phyloP scores from a whole-genome alignment of 108 stramenopile species.

The Pseudonitzschia multiseries region DNA sequence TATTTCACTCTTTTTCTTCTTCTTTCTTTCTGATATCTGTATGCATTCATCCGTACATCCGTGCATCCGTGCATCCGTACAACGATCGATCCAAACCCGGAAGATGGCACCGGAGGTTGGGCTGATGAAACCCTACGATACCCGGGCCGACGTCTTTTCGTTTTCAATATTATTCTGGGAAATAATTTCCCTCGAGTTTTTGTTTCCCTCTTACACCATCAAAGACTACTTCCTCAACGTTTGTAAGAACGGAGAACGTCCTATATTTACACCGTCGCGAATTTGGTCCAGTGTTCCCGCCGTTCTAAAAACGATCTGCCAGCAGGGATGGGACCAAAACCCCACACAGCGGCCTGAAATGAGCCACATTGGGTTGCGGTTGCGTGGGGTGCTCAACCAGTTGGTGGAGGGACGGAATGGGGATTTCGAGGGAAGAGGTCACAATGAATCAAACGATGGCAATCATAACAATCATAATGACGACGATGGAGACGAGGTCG shows the following conservation, averaged over 20 bases:
- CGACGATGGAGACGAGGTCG: too few species aligned
- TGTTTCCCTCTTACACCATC: constrained; percentile 26
- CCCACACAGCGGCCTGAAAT: constrained; percentile 30
- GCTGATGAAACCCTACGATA: constrained; percentile 50
- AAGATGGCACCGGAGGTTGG: constrained; percentile 84
- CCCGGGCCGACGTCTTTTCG: constrained; percentile 66
- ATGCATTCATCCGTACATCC: background rate
- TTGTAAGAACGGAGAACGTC: constrained; percentile 17
- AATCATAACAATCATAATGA: too few species aligned
- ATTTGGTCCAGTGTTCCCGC: constrained; percentile 18
- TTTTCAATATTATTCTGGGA: constrained; percentile 72
- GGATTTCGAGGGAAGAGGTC: too few species aligned
- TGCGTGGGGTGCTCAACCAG: too few species aligned
- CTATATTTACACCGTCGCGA: background rate
- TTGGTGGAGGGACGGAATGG: too few species aligned
- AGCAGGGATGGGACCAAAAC: constrained; percentile 43
- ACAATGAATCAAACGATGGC: too few species aligned
- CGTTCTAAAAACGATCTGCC: constrained; percentile 27
- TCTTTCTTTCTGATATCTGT: background rate
- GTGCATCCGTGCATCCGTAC: background rate
- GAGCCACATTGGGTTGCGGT: too few species aligned
- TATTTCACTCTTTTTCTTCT: background rate
- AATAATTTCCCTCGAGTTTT: constrained; percentile 31
- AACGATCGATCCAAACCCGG: background rate
- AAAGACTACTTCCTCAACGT: constrained; percentile 34